Evolutionary conservation across 176 grass and related monocot species (phyloP).

Genomic region (Coix lacrymajobi): DNA sequence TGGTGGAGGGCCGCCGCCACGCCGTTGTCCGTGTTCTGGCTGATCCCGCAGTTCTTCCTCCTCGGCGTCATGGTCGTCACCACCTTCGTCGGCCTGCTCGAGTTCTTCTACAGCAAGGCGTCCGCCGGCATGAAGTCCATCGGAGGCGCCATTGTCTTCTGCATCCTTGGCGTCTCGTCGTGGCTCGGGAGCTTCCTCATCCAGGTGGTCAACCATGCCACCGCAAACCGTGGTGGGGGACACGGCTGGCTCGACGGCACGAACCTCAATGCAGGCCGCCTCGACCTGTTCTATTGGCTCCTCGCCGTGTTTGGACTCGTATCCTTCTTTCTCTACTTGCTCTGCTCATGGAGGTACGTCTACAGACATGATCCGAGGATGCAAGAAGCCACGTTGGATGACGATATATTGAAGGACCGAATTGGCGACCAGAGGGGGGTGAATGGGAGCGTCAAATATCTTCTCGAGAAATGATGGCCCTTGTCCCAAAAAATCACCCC

Average conservation of each 20-base stretch:
- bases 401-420: no score
- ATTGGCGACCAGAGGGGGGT: no score
- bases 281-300: conserved; percentile 71
- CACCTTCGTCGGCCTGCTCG: conserved; percentile 61
- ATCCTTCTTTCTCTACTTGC: conserved; percentile 38
- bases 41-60: conserved; percentile 62
- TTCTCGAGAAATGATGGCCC: no score
- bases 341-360: conserved; percentile 36
- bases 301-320: conserved; percentile 35
- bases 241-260: conserved; percentile 46
- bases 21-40: conserved; percentile 61
- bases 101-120: conserved; percentile 82
- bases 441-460: no score
- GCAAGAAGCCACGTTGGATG: not conserved
- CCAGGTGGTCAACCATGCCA: conserved; percentile 39
- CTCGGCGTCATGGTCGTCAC: conserved; percentile 59
- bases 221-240: not conserved
- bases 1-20: conserved; percentile 27
- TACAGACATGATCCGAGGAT: conserved; percentile 40
- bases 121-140: conserved; percentile 62
- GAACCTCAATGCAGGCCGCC: conserved; percentile 38
- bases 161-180: conserved; percentile 42
- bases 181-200: conserved; percentile 57
- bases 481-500: no score
- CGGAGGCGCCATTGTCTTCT: conserved; percentile 51